These are phyloP conservation scores for Gossypium trilobum DNA, from an alignment of 441 rosid species.

Conservation along the genomic window DNA sequence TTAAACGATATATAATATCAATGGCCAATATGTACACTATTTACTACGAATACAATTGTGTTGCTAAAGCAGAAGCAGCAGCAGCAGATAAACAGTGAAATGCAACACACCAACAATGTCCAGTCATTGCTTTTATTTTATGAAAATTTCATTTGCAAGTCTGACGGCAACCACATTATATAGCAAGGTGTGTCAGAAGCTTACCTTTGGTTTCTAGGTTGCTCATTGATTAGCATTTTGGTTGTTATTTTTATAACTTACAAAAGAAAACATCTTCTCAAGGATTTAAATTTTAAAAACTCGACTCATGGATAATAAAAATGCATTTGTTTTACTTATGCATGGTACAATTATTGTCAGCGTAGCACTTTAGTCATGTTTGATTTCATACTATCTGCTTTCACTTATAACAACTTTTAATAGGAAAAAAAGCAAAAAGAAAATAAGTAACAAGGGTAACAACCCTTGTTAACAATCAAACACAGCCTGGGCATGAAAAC, in stretches of 20 bases:
- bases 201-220: not conserved
- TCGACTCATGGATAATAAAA: not conserved
- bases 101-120: not conserved
- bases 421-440: not conserved
- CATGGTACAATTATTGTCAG: not conserved
- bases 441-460: not conserved
- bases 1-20: conserved; percentile 11
- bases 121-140: not conserved
- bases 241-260: not conserved
- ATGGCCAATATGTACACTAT: not conserved
- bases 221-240: not conserved
- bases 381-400: conserved; percentile 6
- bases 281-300: not conserved
- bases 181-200: not conserved
- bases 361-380: not conserved
- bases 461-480: not conserved
- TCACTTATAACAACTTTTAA: not conserved
- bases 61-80: not conserved
- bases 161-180: not conserved
- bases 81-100: not conserved
- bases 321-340: not conserved
- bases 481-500: not conserved
- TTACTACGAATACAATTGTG: not conserved
- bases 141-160: not conserved
- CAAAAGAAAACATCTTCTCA: not conserved